These are phyloP conservation scores for Hanseniaspora lindneri DNA, from an alignment of 805 yeast genomes.

Conservation along the genomic window DNA sequence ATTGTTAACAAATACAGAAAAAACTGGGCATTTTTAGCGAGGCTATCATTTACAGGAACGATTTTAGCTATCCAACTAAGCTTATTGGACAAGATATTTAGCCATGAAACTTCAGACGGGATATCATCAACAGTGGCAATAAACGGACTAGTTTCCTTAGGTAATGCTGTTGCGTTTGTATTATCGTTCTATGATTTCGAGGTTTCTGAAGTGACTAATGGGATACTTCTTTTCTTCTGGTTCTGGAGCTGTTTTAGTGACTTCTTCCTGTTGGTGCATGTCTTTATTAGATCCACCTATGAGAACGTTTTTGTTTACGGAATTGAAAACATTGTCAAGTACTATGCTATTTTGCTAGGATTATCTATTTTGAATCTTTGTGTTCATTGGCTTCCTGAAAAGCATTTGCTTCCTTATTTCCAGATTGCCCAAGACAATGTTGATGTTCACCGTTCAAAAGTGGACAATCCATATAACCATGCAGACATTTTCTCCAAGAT, in stretches of 20 bases:
- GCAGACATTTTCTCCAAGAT: conserved; percentile 61
- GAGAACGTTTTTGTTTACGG: conserved; percentile 25
- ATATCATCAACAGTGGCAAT: conserved; percentile 26
- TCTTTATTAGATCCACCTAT: conserved; percentile 29
- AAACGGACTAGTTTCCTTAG: background rate
- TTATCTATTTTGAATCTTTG: conserved; percentile 28
- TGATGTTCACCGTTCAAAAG: conserved; percentile 18
- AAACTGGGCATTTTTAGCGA: conserved; percentile 30
- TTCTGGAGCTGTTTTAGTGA: conserved; percentile 42
- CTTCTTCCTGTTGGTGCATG: conserved; percentile 34
- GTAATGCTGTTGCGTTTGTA: conserved; percentile 35
- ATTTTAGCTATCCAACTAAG: conserved; percentile 27
- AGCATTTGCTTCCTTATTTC: conserved; percentile 35
- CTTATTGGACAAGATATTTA: conserved; percentile 16
- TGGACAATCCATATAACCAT: conserved; percentile 30
- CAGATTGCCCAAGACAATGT: conserved; percentile 23
- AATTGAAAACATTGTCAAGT: conserved; percentile 21
- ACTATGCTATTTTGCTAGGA: conserved; percentile 28
- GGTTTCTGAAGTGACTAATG: conserved; percentile 52
- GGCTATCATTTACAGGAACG: conserved; percentile 28
- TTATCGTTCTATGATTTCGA: conserved; percentile 64
- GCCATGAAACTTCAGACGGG: conserved; percentile 24
- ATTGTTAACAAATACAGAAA: conserved; percentile 29
- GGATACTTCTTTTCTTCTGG: conserved; percentile 68
- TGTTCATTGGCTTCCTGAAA: conserved; percentile 33